Base-by-base conservation (phyloP, 345 rosid genomes). In the Brassica incana region DNA sequence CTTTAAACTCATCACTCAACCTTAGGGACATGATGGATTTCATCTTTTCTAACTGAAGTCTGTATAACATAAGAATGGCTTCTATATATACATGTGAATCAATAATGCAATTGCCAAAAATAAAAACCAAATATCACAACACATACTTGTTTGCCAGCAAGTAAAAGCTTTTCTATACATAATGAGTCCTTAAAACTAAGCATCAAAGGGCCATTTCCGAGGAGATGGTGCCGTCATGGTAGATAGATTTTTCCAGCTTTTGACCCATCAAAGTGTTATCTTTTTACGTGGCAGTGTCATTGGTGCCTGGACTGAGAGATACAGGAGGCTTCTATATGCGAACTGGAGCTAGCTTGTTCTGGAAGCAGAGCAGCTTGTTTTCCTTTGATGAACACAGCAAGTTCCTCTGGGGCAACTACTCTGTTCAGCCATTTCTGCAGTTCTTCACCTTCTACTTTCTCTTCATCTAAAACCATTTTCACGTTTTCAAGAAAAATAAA, bases 381-480 rank as follows among this genome's bases (percentile, higher is more conserved):
- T 74, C 93, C 89, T 76, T 20, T 73, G 52, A 95, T 78, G 77
- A 95, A 95, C 18, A 67, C 43, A 7, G 81, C 58, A 20, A 95
- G 95, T 72, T 95, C 98, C 66, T 85, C 74, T 1, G 97, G 95
- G 9, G 90, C 91, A 8, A 89, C 97, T 71, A 95, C 97, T 85
- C 85, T 75, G 64, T 84, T 88, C 85, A 95, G 84, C 98, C 96
- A 95, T 77, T 88, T 79, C 58, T 87, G 90, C 77, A 95, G 83
- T 82, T 90, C 95, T 80, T 91, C 97, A 56, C 99, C 99, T 83
- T 93, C 97, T 32, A 95, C 93, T 82, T 93, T 95, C 87, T 95
- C 99, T 69, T 50, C 90, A 65, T 90, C 97, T 92, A 85, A 71
- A 78, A 38, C 78, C 67, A 70, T 18, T 9, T 50, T 25, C 65